phyloP scores from a whole-genome alignment of 2,329 filamentous ascomycete species.

The Mycosphaerella sp. region DNA sequence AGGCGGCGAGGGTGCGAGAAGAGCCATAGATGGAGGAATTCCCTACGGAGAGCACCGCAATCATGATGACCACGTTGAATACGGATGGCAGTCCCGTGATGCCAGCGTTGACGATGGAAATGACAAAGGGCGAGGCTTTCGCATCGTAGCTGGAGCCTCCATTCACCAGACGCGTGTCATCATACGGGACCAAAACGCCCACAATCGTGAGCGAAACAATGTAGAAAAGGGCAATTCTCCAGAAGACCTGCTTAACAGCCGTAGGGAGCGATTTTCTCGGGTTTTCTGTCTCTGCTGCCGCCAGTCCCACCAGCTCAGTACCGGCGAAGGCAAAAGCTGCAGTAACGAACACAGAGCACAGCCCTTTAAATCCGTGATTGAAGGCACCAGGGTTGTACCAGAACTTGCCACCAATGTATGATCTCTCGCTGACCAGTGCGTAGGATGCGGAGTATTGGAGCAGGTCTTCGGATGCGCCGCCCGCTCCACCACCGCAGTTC shows the following conservation, averaged over 20 bases:
- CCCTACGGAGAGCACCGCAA: conserved; percentile 54
- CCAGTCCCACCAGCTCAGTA: conserved; percentile 57
- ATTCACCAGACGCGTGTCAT: conserved; percentile 33
- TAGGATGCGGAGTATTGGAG: conserved; percentile 11
- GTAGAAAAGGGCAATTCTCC: conserved; percentile 34
- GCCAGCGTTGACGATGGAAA: conserved; percentile 56
- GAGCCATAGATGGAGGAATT: conserved; percentile 53
- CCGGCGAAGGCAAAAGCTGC: conserved; percentile 58
- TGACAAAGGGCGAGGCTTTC: conserved; percentile 57
- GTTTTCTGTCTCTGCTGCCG: conserved; percentile 48
- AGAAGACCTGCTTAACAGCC: conserved; percentile 34
- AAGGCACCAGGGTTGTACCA: conserved; percentile 36
- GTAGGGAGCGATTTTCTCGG: conserved; percentile 42
- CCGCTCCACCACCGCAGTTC: conserved; percentile 53
- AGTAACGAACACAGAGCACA: conserved; percentile 59
- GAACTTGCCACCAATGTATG: conserved; percentile 56
- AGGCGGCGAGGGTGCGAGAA: conserved; percentile 79
- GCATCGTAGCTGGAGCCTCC: conserved; percentile 32
- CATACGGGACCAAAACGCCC: conserved; percentile 31
- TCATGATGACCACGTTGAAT: conserved; percentile 61
- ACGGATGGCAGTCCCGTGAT: conserved; percentile 56
- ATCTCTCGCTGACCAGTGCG: conserved; percentile 36
- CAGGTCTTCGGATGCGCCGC: conserved; percentile 6
- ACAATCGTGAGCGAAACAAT: conserved; percentile 32
- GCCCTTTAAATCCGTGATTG: conserved; percentile 56